phyloP scores from a whole-genome alignment of 192 early-diverging fungal genomes.

The Coemansia sp. region DNA sequence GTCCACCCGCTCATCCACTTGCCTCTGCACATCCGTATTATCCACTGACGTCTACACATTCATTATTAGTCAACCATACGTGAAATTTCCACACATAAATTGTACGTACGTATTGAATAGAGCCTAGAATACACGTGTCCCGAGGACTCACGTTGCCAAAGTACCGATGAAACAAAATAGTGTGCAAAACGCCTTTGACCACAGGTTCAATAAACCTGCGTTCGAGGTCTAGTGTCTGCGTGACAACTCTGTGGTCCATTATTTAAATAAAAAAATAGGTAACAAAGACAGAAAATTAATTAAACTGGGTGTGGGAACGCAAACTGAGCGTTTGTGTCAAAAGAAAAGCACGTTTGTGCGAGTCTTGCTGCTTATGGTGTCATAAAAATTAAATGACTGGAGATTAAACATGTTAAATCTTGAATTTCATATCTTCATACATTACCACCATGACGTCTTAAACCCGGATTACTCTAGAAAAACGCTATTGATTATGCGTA shows the following conservation, averaged over 20 bases:
- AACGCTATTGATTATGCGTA: too few species aligned
- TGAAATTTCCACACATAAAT: background rate
- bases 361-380: too few species aligned
- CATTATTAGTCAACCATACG: background rate
- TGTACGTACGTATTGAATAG: conserved; percentile 26
- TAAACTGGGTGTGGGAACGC: background rate
- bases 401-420: too few species aligned
- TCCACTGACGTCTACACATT: conserved; percentile 39
- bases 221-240: conserved; percentile 29
- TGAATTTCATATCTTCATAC: too few species aligned
- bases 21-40: conserved; percentile 11
- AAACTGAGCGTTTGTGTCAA: too few species aligned
- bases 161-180: conserved; percentile 43
- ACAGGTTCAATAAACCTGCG: conserved; percentile 28
- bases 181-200: conserved; percentile 38
- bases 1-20: conserved; percentile 28
- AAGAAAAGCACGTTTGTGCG: too few species aligned
- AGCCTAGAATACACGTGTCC: conserved; percentile 15
- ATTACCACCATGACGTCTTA: background rate
- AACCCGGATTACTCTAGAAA: too few species aligned
- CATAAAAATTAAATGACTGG: too few species aligned
- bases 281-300: background rate
- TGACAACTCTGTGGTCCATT: conserved; percentile 32
- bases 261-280: too few species aligned
- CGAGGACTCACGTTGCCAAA: conserved; percentile 48